These are phyloP conservation scores for Penicillium sp. DNA, from an alignment of 2,329 filamentous ascomycete species.

Conservation along the genomic window DNA sequence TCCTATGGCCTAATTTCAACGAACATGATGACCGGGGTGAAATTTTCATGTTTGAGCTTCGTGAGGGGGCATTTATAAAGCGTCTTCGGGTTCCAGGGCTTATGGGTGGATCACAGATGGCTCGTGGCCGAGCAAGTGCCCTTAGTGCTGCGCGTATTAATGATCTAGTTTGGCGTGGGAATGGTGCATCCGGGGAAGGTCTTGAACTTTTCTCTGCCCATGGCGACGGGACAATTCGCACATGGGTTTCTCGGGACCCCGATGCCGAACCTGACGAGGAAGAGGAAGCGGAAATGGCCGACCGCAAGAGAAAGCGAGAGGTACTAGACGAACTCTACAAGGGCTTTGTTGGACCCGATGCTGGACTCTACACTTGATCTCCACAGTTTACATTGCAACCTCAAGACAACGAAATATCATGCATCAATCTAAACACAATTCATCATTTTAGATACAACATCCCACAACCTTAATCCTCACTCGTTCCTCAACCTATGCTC, in stretches of 20 bases:
- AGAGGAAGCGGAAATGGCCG: conserved; percentile 57
- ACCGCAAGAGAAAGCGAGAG: conserved; percentile 73
- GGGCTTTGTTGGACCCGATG: conserved; percentile 65
- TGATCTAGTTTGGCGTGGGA: conserved; percentile 75
- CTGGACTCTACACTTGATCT: conserved; percentile 8
- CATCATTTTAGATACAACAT: background rate
- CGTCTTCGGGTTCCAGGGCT: conserved; percentile 70
- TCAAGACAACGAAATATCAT: background rate
- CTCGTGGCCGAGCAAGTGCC: conserved; percentile 51
- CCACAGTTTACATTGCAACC: background rate
- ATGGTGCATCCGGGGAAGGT: conserved; percentile 61
- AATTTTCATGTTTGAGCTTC: conserved; percentile 79
- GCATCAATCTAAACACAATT: background rate
- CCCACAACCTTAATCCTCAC: background rate
- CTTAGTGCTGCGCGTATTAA: conserved; percentile 70
- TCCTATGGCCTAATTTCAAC: conserved; percentile 82
- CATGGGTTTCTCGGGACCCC: conserved; percentile 71
- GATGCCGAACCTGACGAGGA: conserved; percentile 53
- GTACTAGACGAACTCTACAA: conserved; percentile 80
- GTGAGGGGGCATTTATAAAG: conserved; percentile 74
- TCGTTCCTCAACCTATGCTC: conserved; percentile 40
- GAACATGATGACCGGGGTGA: conserved; percentile 69
- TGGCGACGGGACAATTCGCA: conserved; percentile 79
- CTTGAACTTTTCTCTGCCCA: conserved; percentile 82
- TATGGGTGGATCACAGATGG: conserved; percentile 47